Evolutionary conservation across 1,284 basidiomycete genomes (phyloP).

Genomic region (Stygiomarasmius scandens): DNA sequence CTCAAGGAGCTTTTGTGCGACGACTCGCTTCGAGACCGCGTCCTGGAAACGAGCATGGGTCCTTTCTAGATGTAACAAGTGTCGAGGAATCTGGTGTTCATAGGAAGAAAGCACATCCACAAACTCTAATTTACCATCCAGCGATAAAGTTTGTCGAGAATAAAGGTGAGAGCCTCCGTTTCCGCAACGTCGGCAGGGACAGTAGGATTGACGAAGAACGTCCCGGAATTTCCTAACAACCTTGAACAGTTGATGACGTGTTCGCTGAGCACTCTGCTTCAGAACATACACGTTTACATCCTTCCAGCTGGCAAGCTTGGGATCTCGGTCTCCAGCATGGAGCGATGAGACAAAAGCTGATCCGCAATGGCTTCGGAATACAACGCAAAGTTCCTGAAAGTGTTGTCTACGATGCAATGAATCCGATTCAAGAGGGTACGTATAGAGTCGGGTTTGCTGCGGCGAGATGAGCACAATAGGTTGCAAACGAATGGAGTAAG

Average conservation of each 20-base stretch:
- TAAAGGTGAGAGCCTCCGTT: constrained; percentile 16
- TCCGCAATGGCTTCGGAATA: constrained; percentile 56
- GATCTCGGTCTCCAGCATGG: constrained; percentile 79
- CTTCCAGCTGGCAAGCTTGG: constrained; percentile 96
- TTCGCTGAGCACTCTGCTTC: constrained; percentile 88
- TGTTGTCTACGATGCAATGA: constrained; percentile 66
- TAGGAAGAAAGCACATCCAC: not conserved
- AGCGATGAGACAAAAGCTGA: constrained; percentile 63
- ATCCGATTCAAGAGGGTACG: constrained; percentile 48
- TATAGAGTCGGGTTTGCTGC: constrained; percentile 27
- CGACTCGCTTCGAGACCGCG: constrained; percentile 43
- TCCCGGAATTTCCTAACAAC: constrained; percentile 93
- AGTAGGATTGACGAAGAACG: constrained; percentile 73
- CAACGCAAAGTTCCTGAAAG: constrained; percentile 69
- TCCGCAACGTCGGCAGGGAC: constrained; percentile 42
- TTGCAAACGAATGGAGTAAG: constrained; percentile 73
- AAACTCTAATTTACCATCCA: not conserved
- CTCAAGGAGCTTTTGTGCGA: no score
- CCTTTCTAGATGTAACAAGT: constrained; percentile 44
- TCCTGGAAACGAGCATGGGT: constrained; percentile 53
- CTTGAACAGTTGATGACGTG: constrained; percentile 92
- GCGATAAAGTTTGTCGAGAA: not conserved
- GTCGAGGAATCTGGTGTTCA: constrained; percentile 20
- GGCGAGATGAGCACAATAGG: constrained; percentile 45
- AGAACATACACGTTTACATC: constrained; percentile 96